Conservation (phyloP, 2,329 filamentous ascomycete genomes). For the Geosmithia morbida region DNA sequence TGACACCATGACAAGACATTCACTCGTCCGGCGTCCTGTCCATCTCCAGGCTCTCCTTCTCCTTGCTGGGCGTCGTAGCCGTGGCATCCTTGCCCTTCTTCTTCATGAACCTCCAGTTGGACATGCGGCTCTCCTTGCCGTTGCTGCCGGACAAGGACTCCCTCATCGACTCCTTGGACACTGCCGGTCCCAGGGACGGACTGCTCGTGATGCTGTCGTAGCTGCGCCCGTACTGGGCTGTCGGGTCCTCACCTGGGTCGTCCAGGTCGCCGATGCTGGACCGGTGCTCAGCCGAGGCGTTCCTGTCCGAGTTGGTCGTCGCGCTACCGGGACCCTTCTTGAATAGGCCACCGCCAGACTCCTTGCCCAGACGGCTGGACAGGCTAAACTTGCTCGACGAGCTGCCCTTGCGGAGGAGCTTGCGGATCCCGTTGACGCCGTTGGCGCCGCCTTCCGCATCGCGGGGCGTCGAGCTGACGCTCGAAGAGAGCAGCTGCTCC, state of each 20-base stretch:
- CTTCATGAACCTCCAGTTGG: conserved; percentile 40
- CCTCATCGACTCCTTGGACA: conserved; percentile 21
- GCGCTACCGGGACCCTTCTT: conserved; percentile 46
- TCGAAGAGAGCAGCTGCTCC: conserved; percentile 31
- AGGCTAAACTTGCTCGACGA: conserved; percentile 52
- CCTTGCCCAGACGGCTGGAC: conserved; percentile 39
- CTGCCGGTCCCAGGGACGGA: conserved; percentile 37
- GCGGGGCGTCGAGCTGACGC: conserved; percentile 23
- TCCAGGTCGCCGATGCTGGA: conserved; percentile 44
- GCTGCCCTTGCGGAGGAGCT: conserved; percentile 51
- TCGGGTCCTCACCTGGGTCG: conserved; percentile 19
- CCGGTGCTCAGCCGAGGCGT: conserved; percentile 35
- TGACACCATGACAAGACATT: conserved; percentile 1
- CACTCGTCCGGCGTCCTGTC: conserved; percentile 23
- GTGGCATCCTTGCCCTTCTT: conserved; percentile 35
- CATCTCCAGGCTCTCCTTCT: conserved; percentile 39
- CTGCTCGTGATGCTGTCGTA: conserved; percentile 42
- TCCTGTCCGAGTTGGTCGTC: conserved; percentile 38
- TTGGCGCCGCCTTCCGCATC: conserved; percentile 19
- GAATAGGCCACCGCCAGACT: conserved; percentile 28
- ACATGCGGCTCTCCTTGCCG: conserved; percentile 28
- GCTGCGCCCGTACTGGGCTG: conserved; percentile 28
- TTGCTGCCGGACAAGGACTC: neutral
- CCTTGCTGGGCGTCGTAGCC: conserved; percentile 10
- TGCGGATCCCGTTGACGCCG: conserved; percentile 28